phyloP scores from a whole-genome alignment of 106 monocot genomes.

The Narthecium ossifragum region DNA sequence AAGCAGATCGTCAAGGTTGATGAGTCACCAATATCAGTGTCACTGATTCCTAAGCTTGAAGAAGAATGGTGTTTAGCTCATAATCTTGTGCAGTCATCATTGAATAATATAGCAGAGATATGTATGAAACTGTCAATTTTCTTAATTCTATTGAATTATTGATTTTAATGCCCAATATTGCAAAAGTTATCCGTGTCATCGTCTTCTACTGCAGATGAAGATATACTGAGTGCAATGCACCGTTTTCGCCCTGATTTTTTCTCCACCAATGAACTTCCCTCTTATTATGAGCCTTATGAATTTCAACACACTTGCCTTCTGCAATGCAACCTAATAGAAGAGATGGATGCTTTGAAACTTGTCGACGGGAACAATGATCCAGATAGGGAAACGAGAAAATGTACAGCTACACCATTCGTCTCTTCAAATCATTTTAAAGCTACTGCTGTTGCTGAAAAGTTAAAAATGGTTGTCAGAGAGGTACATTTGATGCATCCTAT shows the following conservation, averaged over 20 bases:
- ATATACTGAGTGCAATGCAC: slow-evolving; percentile 48
- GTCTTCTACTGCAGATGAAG: slow-evolving; percentile 47
- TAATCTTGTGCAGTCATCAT: slow-evolving; percentile 47
- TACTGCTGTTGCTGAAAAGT: slow-evolving; percentile 25
- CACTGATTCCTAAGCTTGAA: slow-evolving; percentile 38
- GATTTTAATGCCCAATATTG: no score
- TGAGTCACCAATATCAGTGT: slow-evolving; percentile 13
- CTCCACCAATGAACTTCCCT: slow-evolving; percentile 21
- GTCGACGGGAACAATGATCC: slow-evolving; percentile 13
- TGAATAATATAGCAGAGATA: slow-evolving; percentile 58
- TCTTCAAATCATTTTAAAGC: slow-evolving; percentile 33
- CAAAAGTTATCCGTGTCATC: no score
- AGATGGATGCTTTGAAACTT: slow-evolving; percentile 8
- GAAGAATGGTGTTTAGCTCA: slow-evolving; percentile 78
- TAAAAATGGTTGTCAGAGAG: slow-evolving; percentile 49
- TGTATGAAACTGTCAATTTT: slow-evolving; percentile 41
- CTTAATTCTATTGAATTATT: no score
- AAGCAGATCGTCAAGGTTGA: slow-evolving; percentile 36
- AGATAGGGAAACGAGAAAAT: slow-evolving; percentile 20
- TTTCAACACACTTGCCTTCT: slow-evolving; percentile 51
- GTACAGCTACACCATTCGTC: slow-evolving; percentile 60
- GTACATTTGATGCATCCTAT: slow-evolving; percentile 15
- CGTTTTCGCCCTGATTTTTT: slow-evolving; percentile 51
- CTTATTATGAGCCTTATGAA: slow-evolving; percentile 32
- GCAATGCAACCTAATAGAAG: slow-evolving; percentile 9